A percentile compares a stretch with the other conserved stretches of the same genome.
Evolutionary conservation across 1,284 basidiomycete genomes (phyloP).

Genomic region (Cystobasidium slooffiae): DNA sequence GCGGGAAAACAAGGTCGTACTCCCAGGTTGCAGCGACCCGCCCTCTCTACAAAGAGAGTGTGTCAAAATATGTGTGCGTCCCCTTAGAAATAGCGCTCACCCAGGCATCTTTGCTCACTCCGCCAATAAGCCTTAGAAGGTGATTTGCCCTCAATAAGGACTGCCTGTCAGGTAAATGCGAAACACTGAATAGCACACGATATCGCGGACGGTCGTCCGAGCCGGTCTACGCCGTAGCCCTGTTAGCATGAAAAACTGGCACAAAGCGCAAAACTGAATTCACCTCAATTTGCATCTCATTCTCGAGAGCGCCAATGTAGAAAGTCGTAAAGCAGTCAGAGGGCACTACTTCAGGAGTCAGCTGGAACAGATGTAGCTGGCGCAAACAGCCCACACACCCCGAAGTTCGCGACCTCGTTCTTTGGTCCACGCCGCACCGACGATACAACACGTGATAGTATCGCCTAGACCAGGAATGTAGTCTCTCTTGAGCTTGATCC

Average conservation of each 20-base stretch:
- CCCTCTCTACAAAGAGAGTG: neutral
- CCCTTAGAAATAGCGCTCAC: conserved; percentile 38
- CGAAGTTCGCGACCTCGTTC: conserved; percentile 73
- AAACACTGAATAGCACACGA: conserved; percentile 70
- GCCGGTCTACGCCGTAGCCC: neutral
- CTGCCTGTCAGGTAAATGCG: conserved; percentile 70
- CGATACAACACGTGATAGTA: conserved; percentile 71
- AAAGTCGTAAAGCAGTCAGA: conserved; percentile 75
- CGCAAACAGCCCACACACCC: conserved; percentile 60
- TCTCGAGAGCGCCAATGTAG: conserved; percentile 65
- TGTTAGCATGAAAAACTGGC: neutral
- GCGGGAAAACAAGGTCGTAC: conserved; percentile 5
- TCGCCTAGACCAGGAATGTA: conserved; percentile 85
- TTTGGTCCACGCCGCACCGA: conserved; percentile 78
- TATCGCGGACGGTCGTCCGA: conserved; percentile 63
- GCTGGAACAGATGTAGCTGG: neutral
- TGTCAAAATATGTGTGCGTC: neutral
- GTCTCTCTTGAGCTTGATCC: conserved; percentile 78
- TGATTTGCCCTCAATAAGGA: conserved; percentile 73
- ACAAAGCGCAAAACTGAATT: neutral
- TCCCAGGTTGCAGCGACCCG: conserved; percentile 16
- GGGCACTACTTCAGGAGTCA: conserved; percentile 62
- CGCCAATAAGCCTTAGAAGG: conserved; percentile 58
- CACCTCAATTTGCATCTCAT: conserved; percentile 49
- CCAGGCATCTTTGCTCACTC: conserved; percentile 27